Conservation (phyloP, 2,329 filamentous ascomycete species). For the Colletotrichum phormii region DNA sequence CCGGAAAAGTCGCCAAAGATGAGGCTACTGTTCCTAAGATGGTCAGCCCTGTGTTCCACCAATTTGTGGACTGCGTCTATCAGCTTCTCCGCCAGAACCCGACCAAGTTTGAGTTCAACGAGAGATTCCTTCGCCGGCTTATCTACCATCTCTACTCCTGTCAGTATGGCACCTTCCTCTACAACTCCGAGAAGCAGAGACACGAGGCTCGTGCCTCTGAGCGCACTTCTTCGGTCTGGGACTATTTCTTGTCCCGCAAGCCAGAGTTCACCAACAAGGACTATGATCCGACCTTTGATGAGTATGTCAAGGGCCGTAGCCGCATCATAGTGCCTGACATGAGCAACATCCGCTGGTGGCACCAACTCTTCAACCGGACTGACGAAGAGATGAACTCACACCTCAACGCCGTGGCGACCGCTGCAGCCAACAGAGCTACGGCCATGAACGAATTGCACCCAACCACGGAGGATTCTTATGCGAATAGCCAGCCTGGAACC, state of each 20-base stretch:
- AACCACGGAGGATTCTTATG: constrained; percentile 36
- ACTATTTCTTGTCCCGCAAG: constrained; percentile 88
- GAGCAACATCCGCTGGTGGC: constrained; percentile 92
- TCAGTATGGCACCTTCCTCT: constrained; percentile 96
- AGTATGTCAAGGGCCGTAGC: constrained; percentile 82
- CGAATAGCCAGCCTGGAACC: constrained; percentile 42
- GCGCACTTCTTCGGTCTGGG: constrained; percentile 90
- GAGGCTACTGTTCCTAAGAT: constrained; percentile 87
- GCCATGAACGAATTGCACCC: constrained; percentile 41
- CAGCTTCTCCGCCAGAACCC: constrained; percentile 89
- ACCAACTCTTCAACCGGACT: constrained; percentile 84
- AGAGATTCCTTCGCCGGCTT: constrained; percentile 88
- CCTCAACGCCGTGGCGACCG: constrained; percentile 65
- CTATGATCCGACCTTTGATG: constrained; percentile 81
- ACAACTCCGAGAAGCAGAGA: constrained; percentile 93
- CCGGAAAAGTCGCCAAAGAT: constrained; percentile 57
- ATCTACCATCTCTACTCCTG: constrained; percentile 96
- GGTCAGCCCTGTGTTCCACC: constrained; percentile 95
- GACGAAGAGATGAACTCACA: constrained; percentile 93
- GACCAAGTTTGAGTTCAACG: constrained; percentile 94
- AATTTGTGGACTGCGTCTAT: constrained; percentile 95
- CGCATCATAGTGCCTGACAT: constrained; percentile 84
- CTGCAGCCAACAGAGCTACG: constrained; percentile 53
- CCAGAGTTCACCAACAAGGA: constrained; percentile 85
- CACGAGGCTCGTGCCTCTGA: constrained; percentile 75